A percentile compares a stretch with the other conserved stretches of the same genome.
Conservation (phyloP, 805 yeast genomes). For the Hanseniaspora clermontiae region DNA sequence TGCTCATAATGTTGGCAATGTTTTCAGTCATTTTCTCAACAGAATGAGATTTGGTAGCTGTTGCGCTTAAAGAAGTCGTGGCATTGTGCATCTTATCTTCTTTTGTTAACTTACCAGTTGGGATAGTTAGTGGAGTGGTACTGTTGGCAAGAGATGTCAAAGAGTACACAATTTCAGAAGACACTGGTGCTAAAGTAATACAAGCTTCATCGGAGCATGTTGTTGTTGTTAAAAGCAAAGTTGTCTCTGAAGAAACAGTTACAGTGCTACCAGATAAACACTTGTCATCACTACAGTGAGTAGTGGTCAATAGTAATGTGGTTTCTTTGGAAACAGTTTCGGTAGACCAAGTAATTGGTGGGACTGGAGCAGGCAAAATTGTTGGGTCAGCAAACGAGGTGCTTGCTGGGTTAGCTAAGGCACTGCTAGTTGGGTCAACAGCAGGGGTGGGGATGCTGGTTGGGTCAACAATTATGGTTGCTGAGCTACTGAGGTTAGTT, state of each 20-base stretch:
- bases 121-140: neutral
- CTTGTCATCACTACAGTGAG: neutral
- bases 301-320: neutral
- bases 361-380: neutral
- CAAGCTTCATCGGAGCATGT: neutral
- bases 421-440: neutral
- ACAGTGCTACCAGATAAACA: neutral
- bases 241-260: neutral
- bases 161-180: conserved; percentile 6
- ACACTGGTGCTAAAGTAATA: neutral
- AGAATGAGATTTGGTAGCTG: neutral
- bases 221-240: neutral
- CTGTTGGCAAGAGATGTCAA: neutral
- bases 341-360: conserved; percentile 2
- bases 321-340: neutral
- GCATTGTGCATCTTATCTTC: neutral
- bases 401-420: neutral
- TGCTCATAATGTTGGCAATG: neutral
- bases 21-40: neutral
- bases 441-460: neutral
- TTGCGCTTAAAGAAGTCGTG: neutral
- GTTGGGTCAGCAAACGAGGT: neutral
- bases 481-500: neutral
- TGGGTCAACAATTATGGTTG: neutral
- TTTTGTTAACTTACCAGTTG: neutral